Base-by-base conservation (phyloP, 2,329 filamentous ascomycete genomes). In the Claviceps purpurea region DNA sequence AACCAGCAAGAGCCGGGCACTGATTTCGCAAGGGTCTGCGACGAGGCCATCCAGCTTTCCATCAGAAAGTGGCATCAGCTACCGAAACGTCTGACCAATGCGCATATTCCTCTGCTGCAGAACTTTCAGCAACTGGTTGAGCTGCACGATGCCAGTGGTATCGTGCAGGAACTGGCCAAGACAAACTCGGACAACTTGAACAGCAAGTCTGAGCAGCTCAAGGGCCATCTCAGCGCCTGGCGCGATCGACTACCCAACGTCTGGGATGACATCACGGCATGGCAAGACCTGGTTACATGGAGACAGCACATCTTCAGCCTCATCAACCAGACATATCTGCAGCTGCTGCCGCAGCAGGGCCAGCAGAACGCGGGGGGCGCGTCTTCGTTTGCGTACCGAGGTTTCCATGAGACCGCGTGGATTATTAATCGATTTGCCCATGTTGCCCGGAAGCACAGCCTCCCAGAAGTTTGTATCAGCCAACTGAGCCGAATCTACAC, bases 271-370 rank as follows among this genome's bases (percentile, higher is more conserved):
- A 98, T 99, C 67, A 95, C 94, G 57, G 89, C 93, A 41, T 99
- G 93, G 93, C 93, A 98, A 67, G 94, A 98, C 64, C 74, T 99
- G 42, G 93, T 99, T n/a, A 98, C 93, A 1, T 99, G 93, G 93
- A 83, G 93, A 59, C 94, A 98, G 65, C 93, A 99, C 68, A 96
- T 99, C 55, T 99, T 99, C 73, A 86, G 89, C 53, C 78, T 98
- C 24, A 97, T 99, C 70, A 98, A 99, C 65, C 82, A 81, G 48
- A 95, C 89, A 0, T 99, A 98, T 63, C 78, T 99, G 11, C 80
- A 82, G 51, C 77, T 98, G 46, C 73, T 97, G 41, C 90, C 89
- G 1, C 83, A 80, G 18, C 84, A 87, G 61, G 83, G 85, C 4
- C 65, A 66, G 24, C 84, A 86, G 64, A 93, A 89, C 59, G 81